phyloP scores from a whole-genome alignment of 75 land plant genomes.

The Isoetes taiwanensis region DNA sequence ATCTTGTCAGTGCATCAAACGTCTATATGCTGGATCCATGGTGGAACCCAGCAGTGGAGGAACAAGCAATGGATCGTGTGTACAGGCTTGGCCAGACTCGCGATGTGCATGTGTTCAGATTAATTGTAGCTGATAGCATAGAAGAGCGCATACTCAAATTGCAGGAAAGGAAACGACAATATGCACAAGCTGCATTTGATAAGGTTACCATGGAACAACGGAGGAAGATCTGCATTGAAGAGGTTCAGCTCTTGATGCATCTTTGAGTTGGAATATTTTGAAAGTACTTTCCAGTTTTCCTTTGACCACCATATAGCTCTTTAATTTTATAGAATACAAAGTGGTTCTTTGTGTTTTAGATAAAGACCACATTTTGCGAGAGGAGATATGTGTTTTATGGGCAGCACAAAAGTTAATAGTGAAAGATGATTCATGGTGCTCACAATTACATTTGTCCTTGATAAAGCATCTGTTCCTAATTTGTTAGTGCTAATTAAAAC shows the following conservation, averaged over 20 bases:
- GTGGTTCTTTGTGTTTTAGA: too few relatives aligned
- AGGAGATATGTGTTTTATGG: too few relatives aligned
- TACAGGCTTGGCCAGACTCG: slow-evolving; percentile 81
- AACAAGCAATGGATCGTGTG: slow-evolving; percentile 94
- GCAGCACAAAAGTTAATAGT: too few relatives aligned
- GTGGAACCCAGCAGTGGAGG: slow-evolving; percentile 98
- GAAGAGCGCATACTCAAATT: slow-evolving; percentile 77
- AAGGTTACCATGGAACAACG: slow-evolving; percentile 38
- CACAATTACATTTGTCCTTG: too few relatives aligned
- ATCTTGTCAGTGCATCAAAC: slow-evolving; percentile 78
- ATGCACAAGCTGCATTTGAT: slow-evolving; percentile 61
- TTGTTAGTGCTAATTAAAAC: too few relatives aligned
- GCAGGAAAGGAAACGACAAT: slow-evolving; percentile 72
- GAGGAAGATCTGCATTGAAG: slow-evolving; percentile 36
- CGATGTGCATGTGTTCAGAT: slow-evolving; percentile 63
- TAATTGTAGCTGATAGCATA: slow-evolving; percentile 63
- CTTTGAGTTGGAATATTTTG: too few relatives aligned
- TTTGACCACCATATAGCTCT: too few relatives aligned
- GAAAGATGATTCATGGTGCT: too few relatives aligned
- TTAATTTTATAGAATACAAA: too few relatives aligned
- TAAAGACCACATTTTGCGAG: too few relatives aligned
- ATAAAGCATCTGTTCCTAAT: too few relatives aligned
- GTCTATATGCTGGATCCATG: slow-evolving; percentile 91
- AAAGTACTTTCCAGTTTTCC: too few relatives aligned
- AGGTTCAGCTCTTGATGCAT: slow-evolving; percentile 60